Conservation (phyloP, 805 yeast genomes). For the Vanderwaltozyma yarrowii region DNA sequence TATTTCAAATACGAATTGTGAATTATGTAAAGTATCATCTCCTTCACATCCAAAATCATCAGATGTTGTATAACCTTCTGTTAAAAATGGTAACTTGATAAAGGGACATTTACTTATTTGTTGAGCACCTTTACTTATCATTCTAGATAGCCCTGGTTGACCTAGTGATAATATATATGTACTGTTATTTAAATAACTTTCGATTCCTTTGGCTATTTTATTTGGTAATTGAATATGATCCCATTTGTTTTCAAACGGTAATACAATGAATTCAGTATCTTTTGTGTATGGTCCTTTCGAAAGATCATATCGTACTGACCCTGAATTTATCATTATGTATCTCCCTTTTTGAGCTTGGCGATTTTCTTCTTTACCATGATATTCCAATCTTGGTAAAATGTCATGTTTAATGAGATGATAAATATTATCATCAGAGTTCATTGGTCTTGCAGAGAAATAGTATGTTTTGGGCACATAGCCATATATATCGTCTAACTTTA, state of each 20-base stretch:
- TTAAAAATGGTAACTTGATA: conserved; percentile 19
- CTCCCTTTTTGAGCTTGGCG: conserved; percentile 26
- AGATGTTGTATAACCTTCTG: conserved; percentile 67
- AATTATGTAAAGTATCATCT: conserved; percentile 67
- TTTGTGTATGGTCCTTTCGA: conserved; percentile 74
- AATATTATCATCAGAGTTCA: conserved; percentile 46
- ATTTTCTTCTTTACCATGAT: conserved; percentile 8
- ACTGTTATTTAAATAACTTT: conserved; percentile 46
- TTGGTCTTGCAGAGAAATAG: conserved; percentile 56
- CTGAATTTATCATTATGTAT: conserved; percentile 68
- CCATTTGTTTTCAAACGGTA: conserved; percentile 84
- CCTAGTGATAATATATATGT: background rate
- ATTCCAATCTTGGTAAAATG: conserved; percentile 37
- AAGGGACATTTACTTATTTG: conserved; percentile 17
- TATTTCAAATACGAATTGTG: conserved; percentile 46
- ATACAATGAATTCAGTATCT: conserved; percentile 71
- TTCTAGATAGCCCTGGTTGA: background rate
- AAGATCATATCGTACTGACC: conserved; percentile 78
- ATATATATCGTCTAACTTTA: conserved; percentile 44
- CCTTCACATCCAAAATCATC: conserved; percentile 86
- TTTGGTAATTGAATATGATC: conserved; percentile 50
- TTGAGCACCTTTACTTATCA: background rate
- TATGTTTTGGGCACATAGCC: conserved; percentile 65
- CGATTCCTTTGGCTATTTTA: conserved; percentile 43
- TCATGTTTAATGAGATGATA: conserved; percentile 47